Evolutionary conservation across 139 green algal species (phyloP).

Genomic region (Edaphochlamys debaryana): DNA sequence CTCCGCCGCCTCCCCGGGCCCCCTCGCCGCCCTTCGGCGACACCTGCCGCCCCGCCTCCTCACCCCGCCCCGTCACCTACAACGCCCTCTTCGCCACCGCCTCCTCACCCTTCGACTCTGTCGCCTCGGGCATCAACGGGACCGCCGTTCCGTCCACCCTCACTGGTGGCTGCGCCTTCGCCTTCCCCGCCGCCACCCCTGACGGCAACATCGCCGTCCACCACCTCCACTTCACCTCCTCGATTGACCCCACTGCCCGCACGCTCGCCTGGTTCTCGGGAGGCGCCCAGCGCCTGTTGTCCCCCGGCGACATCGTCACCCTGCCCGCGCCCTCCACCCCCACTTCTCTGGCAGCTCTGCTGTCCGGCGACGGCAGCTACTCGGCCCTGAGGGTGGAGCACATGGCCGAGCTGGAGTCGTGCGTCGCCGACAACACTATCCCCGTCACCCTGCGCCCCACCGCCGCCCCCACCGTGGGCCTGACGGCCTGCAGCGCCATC

Average conservation of each 20-base stretch:
- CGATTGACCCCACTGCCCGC: not conserved
- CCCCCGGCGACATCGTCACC: not conserved
- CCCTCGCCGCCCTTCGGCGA: not conserved
- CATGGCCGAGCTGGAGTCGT: too few species aligned
- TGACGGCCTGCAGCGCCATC: too few species aligned
- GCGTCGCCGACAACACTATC: too few species aligned
- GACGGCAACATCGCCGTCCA: not conserved
- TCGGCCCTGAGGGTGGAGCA: too few species aligned
- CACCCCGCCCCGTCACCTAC: not conserved
- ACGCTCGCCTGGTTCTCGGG: not conserved
- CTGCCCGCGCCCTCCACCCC: not conserved
- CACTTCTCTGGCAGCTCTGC: not conserved
- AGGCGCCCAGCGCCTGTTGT: not conserved
- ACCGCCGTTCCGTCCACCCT: not conserved
- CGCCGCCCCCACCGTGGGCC: too few species aligned
- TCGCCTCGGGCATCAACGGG: not conserved
- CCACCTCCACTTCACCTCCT: not conserved
- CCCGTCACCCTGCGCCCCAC: too few species aligned
- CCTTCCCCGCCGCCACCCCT: not conserved
- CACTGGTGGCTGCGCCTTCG: not conserved
- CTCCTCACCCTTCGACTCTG: not conserved
- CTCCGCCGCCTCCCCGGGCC: not conserved
- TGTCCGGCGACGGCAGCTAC: slow-evolving; percentile 23
- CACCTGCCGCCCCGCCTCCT: slow-evolving; percentile 4
- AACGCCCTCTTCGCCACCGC: not conserved